A percentile compares a stretch with the other conserved stretches of the same genome.
Evolutionary conservation across 768 basidiomycete genomes (phyloP).

Genomic region (Suillus occidentalis): DNA sequence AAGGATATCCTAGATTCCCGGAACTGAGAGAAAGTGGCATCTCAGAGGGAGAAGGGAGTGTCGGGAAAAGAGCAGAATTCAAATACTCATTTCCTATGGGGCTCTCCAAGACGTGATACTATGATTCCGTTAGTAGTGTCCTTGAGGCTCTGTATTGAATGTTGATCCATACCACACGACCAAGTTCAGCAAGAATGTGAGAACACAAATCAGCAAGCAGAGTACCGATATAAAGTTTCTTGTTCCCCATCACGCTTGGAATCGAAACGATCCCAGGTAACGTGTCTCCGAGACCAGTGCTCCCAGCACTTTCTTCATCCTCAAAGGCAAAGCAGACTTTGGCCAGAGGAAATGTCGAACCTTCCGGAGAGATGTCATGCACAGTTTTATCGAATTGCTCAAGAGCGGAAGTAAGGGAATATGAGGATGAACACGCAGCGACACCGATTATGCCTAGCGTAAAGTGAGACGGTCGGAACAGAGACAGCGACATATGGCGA

Average conservation of each 20-base stretch:
- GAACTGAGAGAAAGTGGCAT: constrained; percentile 57
- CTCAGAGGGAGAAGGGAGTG: constrained; percentile 59
- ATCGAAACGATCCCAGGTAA: constrained; percentile 72
- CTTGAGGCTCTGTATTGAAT: constrained; percentile 5
- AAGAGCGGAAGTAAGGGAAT: constrained; percentile 52
- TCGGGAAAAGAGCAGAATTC: constrained; percentile 66
- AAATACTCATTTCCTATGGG: constrained; percentile 85
- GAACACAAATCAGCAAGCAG: constrained; percentile 88
- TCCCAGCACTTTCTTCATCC: constrained; percentile 50
- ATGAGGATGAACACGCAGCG: constrained; percentile 61
- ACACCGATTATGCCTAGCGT: constrained; percentile 89
- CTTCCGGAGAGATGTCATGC: constrained; percentile 63
- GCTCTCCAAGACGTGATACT: constrained; percentile 81
- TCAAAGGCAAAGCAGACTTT: constrained; percentile 87
- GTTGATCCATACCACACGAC: constrained; percentile 64
- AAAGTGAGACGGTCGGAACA: constrained; percentile 79
- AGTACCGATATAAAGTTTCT: constrained; percentile 84
- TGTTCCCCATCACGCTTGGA: constrained; percentile 84
- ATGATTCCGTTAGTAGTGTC: constrained; percentile 13
- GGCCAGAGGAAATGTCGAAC: constrained; percentile 73
- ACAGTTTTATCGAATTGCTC: constrained; percentile 68
- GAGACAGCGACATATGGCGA: constrained; percentile 64
- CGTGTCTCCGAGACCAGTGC: constrained; percentile 54
- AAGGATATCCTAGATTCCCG: constrained; percentile 44
- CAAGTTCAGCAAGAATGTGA: constrained; percentile 82